These are phyloP conservation scores for Nannizzia gypsea DNA, from an alignment of 2,329 filamentous ascomycete genomes.

Conservation along the genomic window DNA sequence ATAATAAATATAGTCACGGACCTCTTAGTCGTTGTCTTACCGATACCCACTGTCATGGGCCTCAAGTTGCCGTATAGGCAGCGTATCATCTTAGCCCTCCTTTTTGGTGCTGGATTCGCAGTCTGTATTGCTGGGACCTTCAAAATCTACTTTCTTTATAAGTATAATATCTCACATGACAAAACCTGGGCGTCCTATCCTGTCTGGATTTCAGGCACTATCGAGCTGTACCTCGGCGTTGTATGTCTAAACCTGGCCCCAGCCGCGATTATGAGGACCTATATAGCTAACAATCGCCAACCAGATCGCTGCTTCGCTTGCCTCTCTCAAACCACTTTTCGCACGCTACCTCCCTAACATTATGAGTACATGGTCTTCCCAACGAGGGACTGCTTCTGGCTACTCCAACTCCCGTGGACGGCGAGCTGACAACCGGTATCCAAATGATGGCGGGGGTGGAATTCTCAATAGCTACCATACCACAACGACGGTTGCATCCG, in stretches of 20 bases:
- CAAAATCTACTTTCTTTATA: not conserved
- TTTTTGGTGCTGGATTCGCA: not conserved
- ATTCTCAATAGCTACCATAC: not conserved
- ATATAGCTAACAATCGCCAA: not conserved
- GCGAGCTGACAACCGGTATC: too few species aligned
- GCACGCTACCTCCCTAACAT: not conserved
- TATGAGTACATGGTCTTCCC: not conserved
- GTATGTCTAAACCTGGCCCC: not conserved
- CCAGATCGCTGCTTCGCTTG: not conserved
- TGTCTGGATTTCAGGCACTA: not conserved
- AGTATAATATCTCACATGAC: not conserved
- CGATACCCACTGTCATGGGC: not conserved
- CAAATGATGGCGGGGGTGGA: not conserved
- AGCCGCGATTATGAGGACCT: not conserved
- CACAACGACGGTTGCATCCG: not conserved
- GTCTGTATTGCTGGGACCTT: not conserved
- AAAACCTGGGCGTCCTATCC: not conserved
- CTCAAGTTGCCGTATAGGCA: not conserved
- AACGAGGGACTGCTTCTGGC: not conserved
- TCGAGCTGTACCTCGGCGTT: constrained; percentile 2
- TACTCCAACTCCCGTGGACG: not conserved
- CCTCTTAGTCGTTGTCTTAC: not conserved
- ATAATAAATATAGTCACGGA: not conserved
- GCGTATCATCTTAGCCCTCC: not conserved
- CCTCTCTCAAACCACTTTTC: not conserved